Evolutionary conservation across 2,329 filamentous ascomycete genomes (phyloP).

Genomic region (Sclerotiophoma versabilis): DNA sequence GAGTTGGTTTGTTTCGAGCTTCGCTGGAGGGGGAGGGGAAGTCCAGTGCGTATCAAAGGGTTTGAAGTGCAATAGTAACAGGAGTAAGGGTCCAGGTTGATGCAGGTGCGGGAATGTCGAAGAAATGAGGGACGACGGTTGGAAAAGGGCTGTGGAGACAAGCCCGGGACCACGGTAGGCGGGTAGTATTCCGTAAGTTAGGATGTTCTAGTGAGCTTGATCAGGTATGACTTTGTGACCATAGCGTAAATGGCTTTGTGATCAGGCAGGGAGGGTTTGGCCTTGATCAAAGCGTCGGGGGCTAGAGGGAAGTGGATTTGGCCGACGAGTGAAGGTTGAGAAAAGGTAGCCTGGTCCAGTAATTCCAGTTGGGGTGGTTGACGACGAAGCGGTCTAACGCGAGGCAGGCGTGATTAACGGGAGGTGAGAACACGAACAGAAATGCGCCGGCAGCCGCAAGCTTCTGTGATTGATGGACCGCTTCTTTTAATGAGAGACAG

Average conservation of each 20-base stretch:
- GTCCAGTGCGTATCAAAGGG: conserved; percentile 48
- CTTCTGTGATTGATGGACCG: conserved; percentile 41
- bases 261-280: conserved; percentile 46
- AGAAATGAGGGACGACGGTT: conserved; percentile 52
- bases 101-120: conserved; percentile 48
- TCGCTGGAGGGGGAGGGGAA: conserved; percentile 33
- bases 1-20: conserved; percentile 26
- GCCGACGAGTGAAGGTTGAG: conserved; percentile 27
- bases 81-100: conserved; percentile 51
- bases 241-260: conserved; percentile 48
- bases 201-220: conserved; percentile 49
- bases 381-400: conserved; percentile 35
- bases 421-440: conserved; percentile 29
- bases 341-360: conserved; percentile 33
- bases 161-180: conserved; percentile 53
- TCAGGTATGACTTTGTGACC: conserved; percentile 49
- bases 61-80: conserved; percentile 45
- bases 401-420: conserved; percentile 33
- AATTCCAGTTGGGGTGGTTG: conserved; percentile 17
- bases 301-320: conserved; percentile 46
- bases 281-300: conserved; percentile 46
- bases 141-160: conserved; percentile 51
- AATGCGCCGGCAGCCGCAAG: conserved; percentile 26
- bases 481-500: conserved; percentile 34
- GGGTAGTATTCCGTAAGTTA: conserved; percentile 50